Evolutionary conservation across 345 rosid species (phyloP).

Genomic region (Eutrema heterophyllum): DNA sequence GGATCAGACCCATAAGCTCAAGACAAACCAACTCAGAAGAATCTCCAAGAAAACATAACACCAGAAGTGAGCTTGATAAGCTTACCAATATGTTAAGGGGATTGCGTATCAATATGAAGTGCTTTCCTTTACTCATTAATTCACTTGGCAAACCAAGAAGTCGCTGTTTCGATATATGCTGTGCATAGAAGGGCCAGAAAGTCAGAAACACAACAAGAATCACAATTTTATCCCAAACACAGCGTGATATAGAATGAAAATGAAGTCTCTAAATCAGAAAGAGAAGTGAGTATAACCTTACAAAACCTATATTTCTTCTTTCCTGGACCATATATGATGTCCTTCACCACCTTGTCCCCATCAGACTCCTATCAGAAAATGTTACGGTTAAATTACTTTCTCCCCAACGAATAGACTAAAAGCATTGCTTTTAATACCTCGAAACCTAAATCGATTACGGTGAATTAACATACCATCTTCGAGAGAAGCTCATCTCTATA

Average conservation of each 20-base stretch:
- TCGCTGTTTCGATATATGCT: constrained; percentile 73
- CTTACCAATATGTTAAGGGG: constrained; percentile 71
- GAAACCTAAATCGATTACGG: background rate
- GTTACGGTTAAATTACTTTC: background rate
- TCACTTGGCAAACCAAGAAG: constrained; percentile 59
- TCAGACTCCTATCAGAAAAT: constrained; percentile 51
- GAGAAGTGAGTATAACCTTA: constrained; percentile 48
- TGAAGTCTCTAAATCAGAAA: background rate
- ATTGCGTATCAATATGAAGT: constrained; percentile 67
- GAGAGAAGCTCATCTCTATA: constrained; percentile 62
- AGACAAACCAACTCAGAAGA: constrained; percentile 5
- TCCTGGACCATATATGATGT: constrained; percentile 61
- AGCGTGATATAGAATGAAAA: background rate
- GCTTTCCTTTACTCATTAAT: constrained; percentile 73
- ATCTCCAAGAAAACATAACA: background rate
- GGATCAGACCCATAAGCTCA: background rate
- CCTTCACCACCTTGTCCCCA: constrained; percentile 68
- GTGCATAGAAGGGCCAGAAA: constrained; percentile 1
- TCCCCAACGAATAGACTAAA: background rate
- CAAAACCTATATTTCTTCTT: constrained; percentile 67
- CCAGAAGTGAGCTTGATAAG: background rate
- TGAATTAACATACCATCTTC: constrained; percentile 43
- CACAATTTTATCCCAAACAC: background rate
- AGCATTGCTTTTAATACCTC: background rate
- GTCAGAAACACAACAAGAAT: background rate